Evolutionary conservation across 352 stramenopile genomes (phyloP), one percentile per base, ranked within the genome.

Genomic region (Phytopythium litorale): DNA sequence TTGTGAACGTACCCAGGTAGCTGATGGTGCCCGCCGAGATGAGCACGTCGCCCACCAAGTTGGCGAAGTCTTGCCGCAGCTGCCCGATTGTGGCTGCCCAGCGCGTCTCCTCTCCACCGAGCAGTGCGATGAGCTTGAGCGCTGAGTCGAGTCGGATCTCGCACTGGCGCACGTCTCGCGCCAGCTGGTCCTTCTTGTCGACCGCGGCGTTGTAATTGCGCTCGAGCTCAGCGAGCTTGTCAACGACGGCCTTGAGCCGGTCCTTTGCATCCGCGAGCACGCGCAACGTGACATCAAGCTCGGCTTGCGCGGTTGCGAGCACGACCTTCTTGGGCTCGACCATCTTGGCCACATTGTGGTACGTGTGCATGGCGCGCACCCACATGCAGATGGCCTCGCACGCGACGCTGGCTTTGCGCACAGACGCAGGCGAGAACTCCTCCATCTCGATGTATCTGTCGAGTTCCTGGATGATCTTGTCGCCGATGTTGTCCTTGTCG

Each of bases 331-430:
- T 98, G 1, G 92, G 92, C 60, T 97, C 92, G 19, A 98, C 92
- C 72, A 96, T 86, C 50, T 96, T 91, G 11, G 91, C 89, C 6
- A 98, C 85, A 35, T 91, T 94, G 71, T 97, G 78, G 70, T 97
- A 98, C 53, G 87, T 97, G 73, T 97, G 88, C 92, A 97, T 98
- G 9, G 92, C 92, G 15, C 91, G 84, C 21, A 97, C 88, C 92
- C 92, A 98, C 89, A 98, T 96, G 60, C 92, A 98, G 65, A 98
- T 97, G 6, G 92, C 92, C 55, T 96, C 91, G 55, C 92, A 98
- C 1, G 92, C 92, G 6, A 92, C 87, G 45, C 88, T 97, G 2
- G 91, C 91, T 63, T 97, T 97, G 33, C 91, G 82, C 32, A 97
- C 90, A 16, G 88, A 68, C 23, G 89, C 85, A 18, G 90, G 88